A percentile compares a stretch with the other conserved stretches of the same genome.
Evolutionary conservation across 768 basidiomycete species (phyloP).

Genomic region (Boletus patriciae): DNA sequence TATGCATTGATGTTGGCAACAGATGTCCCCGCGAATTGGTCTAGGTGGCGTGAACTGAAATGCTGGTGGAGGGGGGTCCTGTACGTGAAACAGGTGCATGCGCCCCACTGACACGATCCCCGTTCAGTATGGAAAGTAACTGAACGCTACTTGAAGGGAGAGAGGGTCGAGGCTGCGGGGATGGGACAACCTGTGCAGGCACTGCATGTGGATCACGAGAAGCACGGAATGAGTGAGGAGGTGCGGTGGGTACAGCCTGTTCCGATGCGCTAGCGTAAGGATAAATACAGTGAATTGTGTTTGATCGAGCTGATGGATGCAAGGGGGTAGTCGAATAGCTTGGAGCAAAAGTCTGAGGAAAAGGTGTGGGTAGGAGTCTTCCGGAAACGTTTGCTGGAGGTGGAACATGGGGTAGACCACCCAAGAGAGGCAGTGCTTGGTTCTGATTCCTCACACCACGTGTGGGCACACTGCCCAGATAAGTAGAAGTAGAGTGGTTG

Average conservation of each 20-base stretch:
- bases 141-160: constrained; percentile 28
- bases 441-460: constrained; percentile 15
- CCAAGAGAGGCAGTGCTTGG: constrained; percentile 14
- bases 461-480: constrained; percentile 10
- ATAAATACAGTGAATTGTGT: constrained; percentile 13
- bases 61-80: constrained; percentile 7
- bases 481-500: constrained; percentile 31
- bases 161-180: constrained; percentile 18
- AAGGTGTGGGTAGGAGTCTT: constrained; percentile 9
- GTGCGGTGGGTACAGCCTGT: constrained; percentile 6
- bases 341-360: constrained; percentile 17
- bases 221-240: constrained; percentile 8
- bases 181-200: constrained; percentile 11
- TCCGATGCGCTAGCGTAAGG: constrained; percentile 12
- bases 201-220: constrained; percentile 16
- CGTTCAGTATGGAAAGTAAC: constrained; percentile 39
- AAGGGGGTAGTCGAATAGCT: constrained; percentile 21
- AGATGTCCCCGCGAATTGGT: constrained; percentile 6
- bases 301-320: constrained; percentile 13
- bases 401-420: constrained; percentile 3
- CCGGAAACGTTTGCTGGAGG: constrained; percentile 7
- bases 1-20: constrained; percentile 14
- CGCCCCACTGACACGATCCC: constrained; percentile 17
- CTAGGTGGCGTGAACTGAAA: constrained; percentile 28
- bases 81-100: constrained; percentile 10